Percentiles rank a stretch among this genome's conserved stretches.
These are phyloP conservation scores for Pythium phragmitis DNA, from an alignment of 352 stramenopile species.

Conservation along the genomic window DNA sequence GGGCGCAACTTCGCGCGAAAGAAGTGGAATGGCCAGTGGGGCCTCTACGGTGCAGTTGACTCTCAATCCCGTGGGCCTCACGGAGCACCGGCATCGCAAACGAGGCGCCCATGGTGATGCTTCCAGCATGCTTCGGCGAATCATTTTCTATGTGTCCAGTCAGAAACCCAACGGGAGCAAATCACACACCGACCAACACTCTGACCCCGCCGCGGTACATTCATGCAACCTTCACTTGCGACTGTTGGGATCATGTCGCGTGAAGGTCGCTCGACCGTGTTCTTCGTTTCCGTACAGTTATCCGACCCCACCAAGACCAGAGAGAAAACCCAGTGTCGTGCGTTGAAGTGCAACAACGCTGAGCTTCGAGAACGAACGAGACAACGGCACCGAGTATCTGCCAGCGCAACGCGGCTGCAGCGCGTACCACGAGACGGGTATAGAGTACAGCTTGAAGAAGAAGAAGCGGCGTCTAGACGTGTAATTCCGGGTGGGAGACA, in stretches of 20 bases:
- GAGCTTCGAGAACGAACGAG: background rate
- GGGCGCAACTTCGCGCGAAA: too few relatives aligned
- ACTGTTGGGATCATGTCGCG: background rate
- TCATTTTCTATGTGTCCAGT: background rate
- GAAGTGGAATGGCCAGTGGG: too few relatives aligned
- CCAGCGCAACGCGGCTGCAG: background rate
- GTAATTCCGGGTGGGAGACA: background rate
- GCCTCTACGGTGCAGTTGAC: background rate
- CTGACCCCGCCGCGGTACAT: background rate
- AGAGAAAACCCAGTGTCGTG: slow-evolving; percentile 10
- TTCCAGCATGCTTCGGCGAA: slow-evolving; percentile 10
- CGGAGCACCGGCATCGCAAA: slow-evolving; percentile 2
- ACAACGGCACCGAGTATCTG: background rate
- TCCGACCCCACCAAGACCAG: background rate
- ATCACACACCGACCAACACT: background rate
- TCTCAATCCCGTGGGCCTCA: background rate
- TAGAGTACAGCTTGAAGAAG: background rate
- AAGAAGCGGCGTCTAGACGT: slow-evolving; percentile 3
- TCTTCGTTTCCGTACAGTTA: slow-evolving; percentile 14
- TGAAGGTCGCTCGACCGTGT: slow-evolving; percentile 24
- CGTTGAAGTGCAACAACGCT: slow-evolving; percentile 19
- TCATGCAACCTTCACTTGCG: background rate
- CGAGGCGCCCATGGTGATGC: slow-evolving; percentile 1
- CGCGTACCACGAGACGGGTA: background rate
- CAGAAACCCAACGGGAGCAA: background rate